Conservation (phyloP, 306 rosid genomes). For the Rubus idaeus region DNA sequence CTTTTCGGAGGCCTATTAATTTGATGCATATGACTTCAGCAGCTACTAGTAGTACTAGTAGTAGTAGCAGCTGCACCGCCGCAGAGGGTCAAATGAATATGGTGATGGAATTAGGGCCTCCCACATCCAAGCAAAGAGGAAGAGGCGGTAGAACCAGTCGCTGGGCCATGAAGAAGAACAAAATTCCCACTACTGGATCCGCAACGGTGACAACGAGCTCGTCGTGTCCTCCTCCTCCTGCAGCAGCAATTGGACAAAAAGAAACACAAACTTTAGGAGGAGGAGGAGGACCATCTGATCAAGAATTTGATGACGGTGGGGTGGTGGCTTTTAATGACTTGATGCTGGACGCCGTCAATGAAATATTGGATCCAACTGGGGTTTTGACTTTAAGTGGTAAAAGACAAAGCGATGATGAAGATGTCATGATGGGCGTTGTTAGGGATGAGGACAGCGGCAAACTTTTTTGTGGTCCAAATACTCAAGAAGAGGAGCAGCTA, state of each 20-base stretch:
- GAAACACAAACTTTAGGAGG: not conserved
- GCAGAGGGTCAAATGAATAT: not conserved
- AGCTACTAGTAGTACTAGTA: not conserved
- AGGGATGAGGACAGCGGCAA: constrained; percentile 5
- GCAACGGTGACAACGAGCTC: not conserved
- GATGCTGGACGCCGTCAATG: constrained; percentile 17
- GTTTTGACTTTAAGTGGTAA: constrained; percentile 32
- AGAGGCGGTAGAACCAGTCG: constrained; percentile 56
- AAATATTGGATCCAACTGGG: constrained; percentile 36
- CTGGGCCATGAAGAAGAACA: constrained; percentile 49
- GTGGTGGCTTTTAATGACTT: constrained; percentile 26
- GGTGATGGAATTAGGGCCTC: constrained; percentile 15
- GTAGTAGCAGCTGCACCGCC: not conserved
- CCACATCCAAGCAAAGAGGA: constrained; percentile 36
- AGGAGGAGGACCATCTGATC: not conserved
- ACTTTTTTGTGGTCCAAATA: not conserved
- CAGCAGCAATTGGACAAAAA: not conserved
- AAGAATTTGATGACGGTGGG: not conserved
- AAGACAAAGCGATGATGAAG: constrained; percentile 23
- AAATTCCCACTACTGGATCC: not conserved
- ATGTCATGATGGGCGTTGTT: not conserved
- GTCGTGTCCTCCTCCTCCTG: constrained; percentile 1
- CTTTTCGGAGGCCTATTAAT: constrained; percentile 29
- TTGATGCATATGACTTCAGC: not conserved
- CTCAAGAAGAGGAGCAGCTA: not conserved